Evolutionary conservation across 345 rosid species (phyloP).

Genomic region (Eucalyptus shirleyi): DNA sequence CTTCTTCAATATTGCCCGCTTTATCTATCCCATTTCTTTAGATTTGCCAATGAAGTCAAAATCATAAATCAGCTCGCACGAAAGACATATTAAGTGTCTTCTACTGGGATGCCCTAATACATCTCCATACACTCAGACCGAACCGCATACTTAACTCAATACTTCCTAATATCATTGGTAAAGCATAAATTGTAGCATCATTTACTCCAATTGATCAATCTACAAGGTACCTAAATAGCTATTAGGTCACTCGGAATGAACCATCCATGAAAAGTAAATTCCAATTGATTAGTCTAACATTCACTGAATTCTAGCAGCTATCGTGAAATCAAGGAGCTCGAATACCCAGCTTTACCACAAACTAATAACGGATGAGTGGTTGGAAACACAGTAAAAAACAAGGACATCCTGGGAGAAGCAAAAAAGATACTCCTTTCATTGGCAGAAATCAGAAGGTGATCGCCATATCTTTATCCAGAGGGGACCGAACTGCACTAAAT

Average conservation of each 20-base stretch:
- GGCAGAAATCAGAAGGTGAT: neutral
- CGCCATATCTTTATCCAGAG: neutral
- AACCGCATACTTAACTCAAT: neutral
- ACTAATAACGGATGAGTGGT: neutral
- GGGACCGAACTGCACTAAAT: neutral
- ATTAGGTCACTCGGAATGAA: neutral
- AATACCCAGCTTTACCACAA: neutral
- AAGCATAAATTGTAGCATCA: neutral
- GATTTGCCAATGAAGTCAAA: neutral
- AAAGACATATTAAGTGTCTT: neutral
- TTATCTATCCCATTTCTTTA: neutral
- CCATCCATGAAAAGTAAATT: neutral
- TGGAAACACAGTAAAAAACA: neutral
- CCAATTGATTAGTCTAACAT: neutral
- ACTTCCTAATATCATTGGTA: neutral
- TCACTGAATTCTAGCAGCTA: neutral
- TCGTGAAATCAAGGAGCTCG: neutral
- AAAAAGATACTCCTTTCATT: neutral
- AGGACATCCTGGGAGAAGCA: neutral
- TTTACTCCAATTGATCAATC: neutral
- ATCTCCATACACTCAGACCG: neutral
- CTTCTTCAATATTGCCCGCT: neutral
- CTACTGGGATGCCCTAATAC: neutral
- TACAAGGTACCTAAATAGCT: neutral
- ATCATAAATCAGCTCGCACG: neutral